Base-by-base conservation (phyloP, 805 yeast species). In the Candida easanensis region DNA sequence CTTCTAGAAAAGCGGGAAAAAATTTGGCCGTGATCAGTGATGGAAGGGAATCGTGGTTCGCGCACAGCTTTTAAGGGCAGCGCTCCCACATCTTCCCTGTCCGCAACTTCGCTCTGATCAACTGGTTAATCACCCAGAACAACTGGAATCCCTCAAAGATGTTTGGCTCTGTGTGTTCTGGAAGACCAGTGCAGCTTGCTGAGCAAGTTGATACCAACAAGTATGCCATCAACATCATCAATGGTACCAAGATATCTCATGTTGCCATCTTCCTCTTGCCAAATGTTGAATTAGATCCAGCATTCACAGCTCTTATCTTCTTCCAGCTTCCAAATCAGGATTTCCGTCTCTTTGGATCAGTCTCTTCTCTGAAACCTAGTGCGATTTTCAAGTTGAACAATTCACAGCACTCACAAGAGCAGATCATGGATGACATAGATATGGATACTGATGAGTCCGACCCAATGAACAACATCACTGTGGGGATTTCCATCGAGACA, bases 401-500 rank as follows among this genome's bases (percentile, higher is more conserved):
- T 58, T 51, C 39, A 6, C 42, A 38, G 22, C 41, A 49, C 11
- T 28, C 44, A 3, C 48, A 49, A 11, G 31, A 46, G 21, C 68
- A 64, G 45, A 76, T 76, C 18, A 56, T 74, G 6, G 84, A 80
- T 36, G 86, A 79, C 48, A 73, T 77, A 69, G 82, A 74, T 36
- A 73, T 75, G 46, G 82, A 71, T 36, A 65, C 63, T n/a, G 71
- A 68, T 3, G 46, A 54, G 54, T 35, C 19, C 7, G 53, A 51
- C 23, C 52, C 53, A 7, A 39, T 45, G 14, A 64, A 63, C 32
- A 66, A 58, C 46, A 68, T 71, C 42, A 62, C 67, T 1, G 80
- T 91, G 4, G 99, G 99, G 0, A 86, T 93, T n/a, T 87, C 97
- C 3, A 81, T 91, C 13, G 99, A 91, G 58, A 85, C 96, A 0